Evolutionary conservation across 2,329 filamentous ascomycete species (phyloP).

Genomic region (Aspergillus pseudotamarii): DNA sequence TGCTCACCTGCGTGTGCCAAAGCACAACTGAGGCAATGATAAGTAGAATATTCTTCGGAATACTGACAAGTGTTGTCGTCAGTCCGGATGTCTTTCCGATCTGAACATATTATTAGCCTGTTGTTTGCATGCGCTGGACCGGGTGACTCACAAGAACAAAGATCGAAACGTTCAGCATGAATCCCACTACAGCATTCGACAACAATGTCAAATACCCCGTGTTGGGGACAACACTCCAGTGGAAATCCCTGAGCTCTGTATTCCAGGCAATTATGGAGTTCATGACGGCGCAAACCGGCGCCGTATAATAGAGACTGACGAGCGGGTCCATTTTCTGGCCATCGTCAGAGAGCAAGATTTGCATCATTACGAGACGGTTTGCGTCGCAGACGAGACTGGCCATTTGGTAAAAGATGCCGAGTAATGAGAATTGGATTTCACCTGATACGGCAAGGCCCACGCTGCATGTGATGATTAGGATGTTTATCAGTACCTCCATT

Average conservation of each 20-base stretch:
- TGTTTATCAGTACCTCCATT: constrained; percentile 81
- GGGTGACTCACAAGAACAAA: constrained; percentile 70
- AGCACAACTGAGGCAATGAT: constrained; percentile 72
- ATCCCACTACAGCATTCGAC: constrained; percentile 74
- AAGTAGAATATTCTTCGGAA: constrained; percentile 81
- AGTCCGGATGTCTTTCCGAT: constrained; percentile 83
- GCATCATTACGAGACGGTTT: constrained; percentile 76
- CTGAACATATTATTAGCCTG: constrained; percentile 44
- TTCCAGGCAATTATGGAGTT: constrained; percentile 69
- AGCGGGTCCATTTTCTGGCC: constrained; percentile 84
- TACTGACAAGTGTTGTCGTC: constrained; percentile 78
- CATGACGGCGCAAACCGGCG: constrained; percentile 76
- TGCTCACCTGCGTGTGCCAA: constrained; percentile 69
- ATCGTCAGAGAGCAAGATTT: constrained; percentile 71
- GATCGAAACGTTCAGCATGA: constrained; percentile 77
- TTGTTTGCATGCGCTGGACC: not conserved
- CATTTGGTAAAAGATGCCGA: constrained; percentile 66
- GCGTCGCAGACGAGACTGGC: constrained; percentile 77
- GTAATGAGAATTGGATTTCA: constrained; percentile 78
- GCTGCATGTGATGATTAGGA: constrained; percentile 87
- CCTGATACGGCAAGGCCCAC: constrained; percentile 89
- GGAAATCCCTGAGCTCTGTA: constrained; percentile 63
- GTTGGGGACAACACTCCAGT: not conserved
- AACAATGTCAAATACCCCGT: constrained; percentile 55
- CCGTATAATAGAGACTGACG: constrained; percentile 86